Evolutionary conservation across 2,329 filamentous ascomycete genomes (phyloP), one percentile per base, ranked within the genome.

Genomic region (Cytospora mali): DNA sequence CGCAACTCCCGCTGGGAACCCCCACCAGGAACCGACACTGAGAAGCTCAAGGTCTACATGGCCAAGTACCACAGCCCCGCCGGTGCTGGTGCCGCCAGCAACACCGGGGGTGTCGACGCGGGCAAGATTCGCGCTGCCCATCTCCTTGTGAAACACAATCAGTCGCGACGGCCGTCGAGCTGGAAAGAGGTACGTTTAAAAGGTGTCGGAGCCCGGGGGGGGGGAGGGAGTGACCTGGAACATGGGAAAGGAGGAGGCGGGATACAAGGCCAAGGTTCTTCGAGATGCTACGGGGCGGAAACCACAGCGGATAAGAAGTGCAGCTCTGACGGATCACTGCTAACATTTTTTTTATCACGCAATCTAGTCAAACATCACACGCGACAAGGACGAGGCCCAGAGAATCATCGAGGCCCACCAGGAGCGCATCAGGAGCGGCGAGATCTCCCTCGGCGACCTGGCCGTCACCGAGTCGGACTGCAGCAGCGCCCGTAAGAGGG

Each of bases 1-100:
- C 94, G 93, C 76, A 88, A 92, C 74, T 98, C 95, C 67, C 87
- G 92, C 78, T 99, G 95, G 95, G 95, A 98, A 75, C 94, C 95
- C 3, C 95, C 95, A 10, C 76, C 85, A 51, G 91, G 89, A 67
- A 95, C 93, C 70, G 92, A 99, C 78, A 91, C 91, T 62, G 93
- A 97, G 70, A 92, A 90, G 79, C 86, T 99, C 68, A 98, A 97
- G 83, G 77, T 86, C 66, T 97, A 96, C 82, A 98, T 99, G 93
- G 92, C 91, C 42, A 83, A 85, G 70, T 86, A 97, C 76, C 93
- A 97, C 80, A 92, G 88, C 74, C 81, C 82, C 57, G 75, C 75
- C 21, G 78, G 79, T 53, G 61, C 74, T 28, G 84, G 76, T 33
- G 72, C 76, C 39, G 71, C 76, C 13, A 71, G 69, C 58, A 72